A percentile compares a stretch with the other conserved stretches of the same genome.
These are phyloP conservation scores for Aspergillus panamensis DNA, from an alignment of 495 filamentous ascomycete genomes.

Conservation along the genomic window DNA sequence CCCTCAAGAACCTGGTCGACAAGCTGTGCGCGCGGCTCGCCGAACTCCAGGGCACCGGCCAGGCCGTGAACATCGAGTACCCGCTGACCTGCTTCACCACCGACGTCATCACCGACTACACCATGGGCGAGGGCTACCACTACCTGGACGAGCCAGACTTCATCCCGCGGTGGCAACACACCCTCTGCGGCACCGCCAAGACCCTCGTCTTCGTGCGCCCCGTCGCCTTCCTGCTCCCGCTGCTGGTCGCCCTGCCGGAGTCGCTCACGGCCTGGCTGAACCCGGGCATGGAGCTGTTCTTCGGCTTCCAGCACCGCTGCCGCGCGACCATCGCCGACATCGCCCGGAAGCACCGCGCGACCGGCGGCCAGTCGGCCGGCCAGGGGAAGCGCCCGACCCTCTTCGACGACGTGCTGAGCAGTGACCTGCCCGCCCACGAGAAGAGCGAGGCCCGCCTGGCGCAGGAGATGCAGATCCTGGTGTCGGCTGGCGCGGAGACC, in stretches of 20 bases:
- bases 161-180: conserved; percentile 27
- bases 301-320: conserved; percentile 18
- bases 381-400: conserved; percentile 28
- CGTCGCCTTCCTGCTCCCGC: conserved; percentile 26
- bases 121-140: conserved; percentile 26
- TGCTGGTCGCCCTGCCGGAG: conserved; percentile 28
- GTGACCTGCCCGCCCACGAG: conserved; percentile 38
- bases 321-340: conserved; percentile 3
- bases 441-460: conserved; percentile 31
- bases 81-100: conserved; percentile 39
- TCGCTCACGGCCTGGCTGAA: conserved; percentile 23
- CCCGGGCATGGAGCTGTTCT: conserved; percentile 27
- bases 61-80: conserved; percentile 32
- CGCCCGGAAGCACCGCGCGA: conserved; percentile 6
- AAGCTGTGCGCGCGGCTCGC: conserved; percentile 34
- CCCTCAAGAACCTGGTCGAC: conserved; percentile 29
- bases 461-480: conserved; percentile 41
- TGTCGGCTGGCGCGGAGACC: conserved; percentile 47
- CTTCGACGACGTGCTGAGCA: conserved; percentile 40
- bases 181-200: conserved; percentile 23
- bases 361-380: conserved; percentile 11
- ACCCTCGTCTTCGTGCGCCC: conserved; percentile 24
- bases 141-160: conserved; percentile 40
- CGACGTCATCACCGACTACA: conserved; percentile 41
- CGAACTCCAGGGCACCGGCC: conserved; percentile 22